A percentile compares a stretch with the other conserved stretches of the same genome.
Evolutionary conservation across 805 yeast genomes (phyloP).

Genomic region (Saccharomycopsis vini): DNA sequence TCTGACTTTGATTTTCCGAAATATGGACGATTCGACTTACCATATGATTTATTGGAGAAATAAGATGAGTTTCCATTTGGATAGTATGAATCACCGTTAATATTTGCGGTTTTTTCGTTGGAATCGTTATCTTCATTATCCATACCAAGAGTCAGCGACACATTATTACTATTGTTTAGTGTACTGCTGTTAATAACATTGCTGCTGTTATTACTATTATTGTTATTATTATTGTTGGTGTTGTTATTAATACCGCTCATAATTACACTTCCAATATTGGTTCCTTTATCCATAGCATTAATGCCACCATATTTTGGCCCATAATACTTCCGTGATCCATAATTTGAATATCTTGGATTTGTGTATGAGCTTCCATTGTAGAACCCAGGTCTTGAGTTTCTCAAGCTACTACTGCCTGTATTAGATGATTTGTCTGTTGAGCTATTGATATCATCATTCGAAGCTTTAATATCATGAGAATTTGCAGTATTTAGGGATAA

Average conservation of each 20-base stretch:
- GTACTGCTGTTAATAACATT: too few species aligned
- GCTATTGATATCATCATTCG: conserved; percentile 1
- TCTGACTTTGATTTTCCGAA: conserved; percentile 10
- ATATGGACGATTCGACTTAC: conserved; percentile 3
- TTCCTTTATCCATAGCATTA: not conserved
- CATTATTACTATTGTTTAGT: not conserved
- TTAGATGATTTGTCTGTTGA: conserved; percentile 7
- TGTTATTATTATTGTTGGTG: too few species aligned
- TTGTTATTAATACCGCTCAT: not conserved
- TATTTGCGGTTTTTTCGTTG: not conserved
- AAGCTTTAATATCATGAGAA: not conserved
- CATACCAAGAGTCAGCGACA: not conserved
- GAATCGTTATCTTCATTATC: not conserved
- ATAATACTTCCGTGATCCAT: conserved; percentile 7
- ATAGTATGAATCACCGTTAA: conserved; percentile 10
- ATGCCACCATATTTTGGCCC: conserved; percentile 1
- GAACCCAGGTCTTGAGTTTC: conserved; percentile 1
- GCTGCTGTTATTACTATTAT: too few species aligned
- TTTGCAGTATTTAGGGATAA: conserved; percentile 6
- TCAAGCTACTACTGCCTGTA: conserved; percentile 10
- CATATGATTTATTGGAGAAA: conserved; percentile 2
- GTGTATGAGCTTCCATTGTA: conserved; percentile 6
- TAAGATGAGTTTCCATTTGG: conserved; percentile 4
- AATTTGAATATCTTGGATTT: conserved; percentile 2
- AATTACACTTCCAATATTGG: not conserved